A percentile compares a stretch with the other conserved stretches of the same genome.
phyloP scores from a whole-genome alignment of 106 monocot species.

The Dendrobium officinale region DNA sequence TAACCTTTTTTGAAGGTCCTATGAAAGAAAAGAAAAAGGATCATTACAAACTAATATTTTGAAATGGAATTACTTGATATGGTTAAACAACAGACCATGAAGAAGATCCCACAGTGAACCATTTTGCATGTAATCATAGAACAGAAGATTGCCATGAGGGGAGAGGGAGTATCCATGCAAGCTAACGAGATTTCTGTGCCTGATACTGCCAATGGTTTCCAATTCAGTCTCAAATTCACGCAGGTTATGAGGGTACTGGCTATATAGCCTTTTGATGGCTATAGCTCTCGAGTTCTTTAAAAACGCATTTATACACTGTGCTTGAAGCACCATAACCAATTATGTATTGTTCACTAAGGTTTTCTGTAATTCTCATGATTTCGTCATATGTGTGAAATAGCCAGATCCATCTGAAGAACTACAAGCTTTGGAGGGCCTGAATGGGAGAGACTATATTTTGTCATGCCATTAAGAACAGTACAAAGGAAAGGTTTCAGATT shows the following conservation, averaged over 20 bases:
- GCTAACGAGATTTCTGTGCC: slow-evolving; percentile 88
- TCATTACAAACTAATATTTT: no score
- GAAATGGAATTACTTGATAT: no score
- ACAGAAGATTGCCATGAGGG: slow-evolving; percentile 91
- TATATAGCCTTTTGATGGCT: slow-evolving; percentile 76
- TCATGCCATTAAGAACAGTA: not conserved
- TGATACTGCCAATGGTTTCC: slow-evolving; percentile 83
- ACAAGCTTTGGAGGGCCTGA: slow-evolving; percentile 81
- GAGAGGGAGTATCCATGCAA: slow-evolving; percentile 90
- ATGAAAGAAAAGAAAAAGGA: no score
- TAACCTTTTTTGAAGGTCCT: slow-evolving; percentile 89
- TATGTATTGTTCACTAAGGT: slow-evolving; percentile 84
- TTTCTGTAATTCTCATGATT: slow-evolving; percentile 82
- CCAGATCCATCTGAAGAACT: slow-evolving; percentile 94
- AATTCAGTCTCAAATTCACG: slow-evolving; percentile 92
- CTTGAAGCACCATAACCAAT: slow-evolving; percentile 93
- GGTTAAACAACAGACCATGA: slow-evolving; percentile 41
- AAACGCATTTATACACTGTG: slow-evolving; percentile 76
- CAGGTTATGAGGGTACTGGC: slow-evolving; percentile 53
- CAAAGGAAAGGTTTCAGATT: not conserved
- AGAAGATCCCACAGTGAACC: slow-evolving; percentile 99
- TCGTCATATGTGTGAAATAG: slow-evolving; percentile 83
- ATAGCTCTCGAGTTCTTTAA: slow-evolving; percentile 75
- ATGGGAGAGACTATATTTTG: not conserved
- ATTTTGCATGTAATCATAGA: slow-evolving; percentile 99